These are phyloP conservation scores for Raffaelea arxii DNA, from an alignment of 2,329 filamentous ascomycete genomes.

Conservation along the genomic window DNA sequence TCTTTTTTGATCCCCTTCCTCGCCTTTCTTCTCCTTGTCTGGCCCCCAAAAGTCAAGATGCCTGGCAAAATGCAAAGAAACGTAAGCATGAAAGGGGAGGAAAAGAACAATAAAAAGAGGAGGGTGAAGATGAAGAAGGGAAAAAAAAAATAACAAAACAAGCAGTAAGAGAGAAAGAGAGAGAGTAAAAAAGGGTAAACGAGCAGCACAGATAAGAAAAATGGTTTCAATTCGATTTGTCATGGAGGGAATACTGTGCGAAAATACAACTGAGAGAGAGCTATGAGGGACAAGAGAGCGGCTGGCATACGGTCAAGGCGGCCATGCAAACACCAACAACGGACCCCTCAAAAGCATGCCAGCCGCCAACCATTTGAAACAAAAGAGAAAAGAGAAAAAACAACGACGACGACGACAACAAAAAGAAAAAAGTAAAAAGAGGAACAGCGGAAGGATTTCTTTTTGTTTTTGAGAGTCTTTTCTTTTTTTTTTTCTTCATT, in stretches of 20 bases:
- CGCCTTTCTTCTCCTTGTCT: not conserved
- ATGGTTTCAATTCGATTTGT: constrained; percentile 7
- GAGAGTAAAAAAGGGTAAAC: constrained; percentile 22
- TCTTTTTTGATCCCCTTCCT: not conserved
- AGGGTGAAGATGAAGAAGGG: constrained; percentile 10
- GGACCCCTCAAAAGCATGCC: constrained; percentile 1
- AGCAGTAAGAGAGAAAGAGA: constrained; percentile 12
- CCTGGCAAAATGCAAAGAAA: constrained; percentile 11
- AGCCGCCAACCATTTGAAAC: not conserved
- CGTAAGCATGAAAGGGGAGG: constrained; percentile 16
- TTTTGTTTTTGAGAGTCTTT: too few species aligned
- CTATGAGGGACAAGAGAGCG: not conserved
- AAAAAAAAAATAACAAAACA: constrained; percentile 1
- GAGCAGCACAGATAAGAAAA: too few species aligned
- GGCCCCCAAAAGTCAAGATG: too few species aligned
- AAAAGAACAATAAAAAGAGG: constrained; percentile 12
- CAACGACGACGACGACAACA: constrained; percentile 19
- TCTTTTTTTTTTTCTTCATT: too few species aligned
- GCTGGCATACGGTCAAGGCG: not conserved
- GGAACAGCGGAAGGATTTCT: too few species aligned
- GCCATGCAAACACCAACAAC: constrained; percentile 1
- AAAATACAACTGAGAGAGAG: constrained; percentile 7
- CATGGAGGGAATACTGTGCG: constrained; percentile 8
- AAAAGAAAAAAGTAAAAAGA: not conserved
- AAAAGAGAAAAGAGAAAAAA: not conserved